Base-by-base conservation (phyloP, 2,329 filamentous ascomycete species). In the Fusarium subglutinans region DNA sequence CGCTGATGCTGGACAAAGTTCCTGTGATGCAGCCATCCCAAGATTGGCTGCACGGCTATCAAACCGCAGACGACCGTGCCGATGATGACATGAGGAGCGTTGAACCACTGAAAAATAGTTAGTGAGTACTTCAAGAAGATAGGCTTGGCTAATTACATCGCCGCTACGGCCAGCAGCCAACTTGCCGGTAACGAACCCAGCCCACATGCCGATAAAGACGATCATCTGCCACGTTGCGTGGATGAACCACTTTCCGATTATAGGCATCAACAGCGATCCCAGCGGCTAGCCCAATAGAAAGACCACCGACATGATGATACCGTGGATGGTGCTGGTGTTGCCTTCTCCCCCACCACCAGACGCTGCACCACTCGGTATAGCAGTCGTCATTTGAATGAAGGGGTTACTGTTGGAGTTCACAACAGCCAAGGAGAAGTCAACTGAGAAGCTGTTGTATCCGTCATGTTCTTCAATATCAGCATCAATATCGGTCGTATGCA, bases 1-100 rank as follows among this genome's bases (percentile, higher is more conserved):
- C 73, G 40, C 56, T 84, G 80, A 53, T 85, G 78, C 75, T 84
- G 84, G 63, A 84, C 73, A 79, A 83, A 92, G 75, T 87, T 80
- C 37, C 77, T 73, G 79, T 92, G 90, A 77, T 92, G 90, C 26
- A 89, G 59, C 59, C 84, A 82, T 45, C 90, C 90, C 9, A 91
- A 82, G 53, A 87, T 76, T 8, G 89, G 89, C 79, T 92, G 90
- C 59, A 91, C 66, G 38, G 84, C 82, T 75, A 92, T 82, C 48
- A 90, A 81, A 17, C 81, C 81, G 37, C 88, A 83, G 37, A 91
- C 83, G 8, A 88, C 82, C 17, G 87, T 85, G 54, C 90, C 90
- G 56, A 91, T 80, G 43, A 84, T 78, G 44, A 88, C 88, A 76
- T 92, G 90, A 0, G 82, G 81, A 43, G 84, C 81, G 26, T 80